Base-by-base conservation (phyloP, 441 rosid species). In the Jatropha multifida region DNA sequence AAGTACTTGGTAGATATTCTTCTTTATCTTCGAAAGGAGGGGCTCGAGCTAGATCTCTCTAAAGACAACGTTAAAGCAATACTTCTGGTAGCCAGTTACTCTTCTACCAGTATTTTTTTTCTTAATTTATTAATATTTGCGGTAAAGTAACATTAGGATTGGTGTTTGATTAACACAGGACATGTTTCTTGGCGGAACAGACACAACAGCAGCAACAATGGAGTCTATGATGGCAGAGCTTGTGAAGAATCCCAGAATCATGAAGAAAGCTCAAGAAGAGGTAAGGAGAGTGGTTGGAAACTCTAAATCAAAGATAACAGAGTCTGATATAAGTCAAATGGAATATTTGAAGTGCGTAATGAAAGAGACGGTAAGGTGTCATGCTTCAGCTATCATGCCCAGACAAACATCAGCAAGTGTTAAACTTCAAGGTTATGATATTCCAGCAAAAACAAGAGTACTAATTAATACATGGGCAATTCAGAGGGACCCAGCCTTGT, bases 151-250 rank as follows among this genome's bases (percentile, higher is more conserved):
- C 20, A 32, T 32, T 54, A 32, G 10, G 26, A 0, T 41, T 73
- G 38, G 2, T 55, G 14, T 15, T 56, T 10, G 26, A 23, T 74
- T 5, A 44, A 44, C 9, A 32, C 75, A 81, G 86, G 84, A 81
- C 71, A 81, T 81, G 82, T 74, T 81, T 54, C 71, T 75, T 2
- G 86, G 76, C 0, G 86, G 84, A 20, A 76, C 79, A 0, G 82
- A 76, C 46, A 76, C 84, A 41, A 68, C 80, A 1, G 73, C 73
- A 0, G 80, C 79, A 23, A 68, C 70, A 13, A 56, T 81, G 61
- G 86, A 81, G 7, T 81, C 84, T 83, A 27, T 58, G 41, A 79
- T 83, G 84, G 68, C 86, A 32, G 84, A 83, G 69, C 73, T 81
- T 17, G 69, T 78, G 60, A 83, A 72, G 52, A 74, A 81, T 55